Conservation (phyloP, 257 asterid species). For the Solanum stenotomum region DNA sequence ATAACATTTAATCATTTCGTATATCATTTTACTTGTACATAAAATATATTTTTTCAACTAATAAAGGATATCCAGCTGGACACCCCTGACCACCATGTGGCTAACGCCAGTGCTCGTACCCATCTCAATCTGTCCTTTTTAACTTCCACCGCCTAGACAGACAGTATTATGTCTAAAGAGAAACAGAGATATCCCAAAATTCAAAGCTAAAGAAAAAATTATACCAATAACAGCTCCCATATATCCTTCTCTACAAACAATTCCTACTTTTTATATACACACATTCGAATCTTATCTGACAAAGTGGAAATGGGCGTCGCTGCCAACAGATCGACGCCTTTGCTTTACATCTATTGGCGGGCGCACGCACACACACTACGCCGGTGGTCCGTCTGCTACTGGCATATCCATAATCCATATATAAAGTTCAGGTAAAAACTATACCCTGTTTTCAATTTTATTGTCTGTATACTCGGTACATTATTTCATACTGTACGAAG, state of each 20-base stretch:
- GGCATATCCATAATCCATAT: neutral
- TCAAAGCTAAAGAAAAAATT: neutral
- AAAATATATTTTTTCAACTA: too few relatives aligned
- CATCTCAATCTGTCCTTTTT: too few relatives aligned
- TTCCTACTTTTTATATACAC: neutral
- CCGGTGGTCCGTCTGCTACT: neutral
- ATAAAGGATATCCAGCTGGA: too few relatives aligned
- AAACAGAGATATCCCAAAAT: neutral
- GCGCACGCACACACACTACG: neutral
- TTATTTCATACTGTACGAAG: neutral
- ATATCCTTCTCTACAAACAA: neutral
- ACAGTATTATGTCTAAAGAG: neutral
- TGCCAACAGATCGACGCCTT: too few relatives aligned
- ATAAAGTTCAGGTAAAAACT: neutral
- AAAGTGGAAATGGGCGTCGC: neutral
- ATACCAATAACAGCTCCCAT: neutral
- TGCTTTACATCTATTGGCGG: too few relatives aligned
- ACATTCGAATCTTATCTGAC: neutral
- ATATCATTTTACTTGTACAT: too few relatives aligned
- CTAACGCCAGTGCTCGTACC: too few relatives aligned
- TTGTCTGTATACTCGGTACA: neutral
- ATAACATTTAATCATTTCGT: too few relatives aligned
- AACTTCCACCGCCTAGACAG: neutral
- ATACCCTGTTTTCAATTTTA: neutral
- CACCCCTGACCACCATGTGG: too few relatives aligned